phyloP scores from a whole-genome alignment of 306 rosid species.

The Vicia villosa region DNA sequence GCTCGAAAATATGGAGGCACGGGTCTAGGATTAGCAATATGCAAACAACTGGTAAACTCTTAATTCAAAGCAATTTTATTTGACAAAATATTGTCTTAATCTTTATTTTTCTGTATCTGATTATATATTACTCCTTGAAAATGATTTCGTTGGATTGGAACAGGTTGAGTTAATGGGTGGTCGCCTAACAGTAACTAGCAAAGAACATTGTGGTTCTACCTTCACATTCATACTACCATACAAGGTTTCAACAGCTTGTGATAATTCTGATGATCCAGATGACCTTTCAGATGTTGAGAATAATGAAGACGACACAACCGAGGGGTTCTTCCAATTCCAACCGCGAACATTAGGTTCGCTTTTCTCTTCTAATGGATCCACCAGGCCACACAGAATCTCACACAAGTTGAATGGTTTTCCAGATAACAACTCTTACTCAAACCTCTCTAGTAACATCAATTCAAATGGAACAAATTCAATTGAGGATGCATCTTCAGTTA shows the following conservation, averaged over 20 bases:
- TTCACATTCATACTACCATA: constrained; percentile 88
- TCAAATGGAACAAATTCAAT: constrained; percentile 44
- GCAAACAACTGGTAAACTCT: constrained; percentile 87
- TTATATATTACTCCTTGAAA: too few relatives aligned
- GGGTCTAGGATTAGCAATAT: constrained; percentile 92
- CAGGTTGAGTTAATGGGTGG: constrained; percentile 99
- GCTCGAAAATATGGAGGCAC: constrained; percentile 98
- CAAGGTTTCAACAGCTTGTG: constrained; percentile 66
- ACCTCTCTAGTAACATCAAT: constrained; percentile 36
- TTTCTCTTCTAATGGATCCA: constrained; percentile 69
- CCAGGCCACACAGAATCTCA: constrained; percentile 51
- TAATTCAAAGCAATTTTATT: not conserved
- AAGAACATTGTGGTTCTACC: constrained; percentile 76
- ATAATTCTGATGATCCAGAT: constrained; percentile 71
- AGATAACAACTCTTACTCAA: constrained; percentile 40
- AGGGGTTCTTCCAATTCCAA: constrained; percentile 85
- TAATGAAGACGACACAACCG: constrained; percentile 58
- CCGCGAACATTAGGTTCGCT: constrained; percentile 86
- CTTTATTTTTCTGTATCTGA: not conserved
- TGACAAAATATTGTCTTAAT: not conserved
- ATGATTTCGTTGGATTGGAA: constrained; percentile 31
- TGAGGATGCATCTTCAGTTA: constrained; percentile 49
- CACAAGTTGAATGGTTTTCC: constrained; percentile 59
- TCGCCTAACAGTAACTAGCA: constrained; percentile 80
- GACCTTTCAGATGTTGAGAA: constrained; percentile 65